Base-by-base conservation (phyloP, 139 green algal species). In the Coelastrella sp. region DNA sequence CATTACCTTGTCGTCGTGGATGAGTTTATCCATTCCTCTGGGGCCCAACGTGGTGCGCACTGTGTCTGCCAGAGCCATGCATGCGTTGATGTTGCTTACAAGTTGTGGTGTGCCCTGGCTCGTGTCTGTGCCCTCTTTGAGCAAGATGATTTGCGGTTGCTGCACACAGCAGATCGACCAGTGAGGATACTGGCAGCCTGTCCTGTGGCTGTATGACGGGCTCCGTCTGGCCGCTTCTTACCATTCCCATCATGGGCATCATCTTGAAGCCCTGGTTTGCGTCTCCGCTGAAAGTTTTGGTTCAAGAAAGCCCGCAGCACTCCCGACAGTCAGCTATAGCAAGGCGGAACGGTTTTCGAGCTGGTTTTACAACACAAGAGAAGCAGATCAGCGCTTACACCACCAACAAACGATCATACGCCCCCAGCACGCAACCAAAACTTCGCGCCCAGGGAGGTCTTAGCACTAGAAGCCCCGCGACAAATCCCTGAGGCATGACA, bases 61-160 rank as follows among this genome's bases (percentile, higher is more conserved):
- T 4, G 97, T 94, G 87, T 99, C 98, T 3, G 97, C 98, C 5
- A 99, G 97, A 3, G 98, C 98, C 83, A 97, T 95, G 95, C 98
- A 99, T 0, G 98, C 98, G 88, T 99, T 99, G 86, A 99, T 99
- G 95, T 99, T 99, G 94, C 95, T 98, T 90, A 99, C 97, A 20
- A 99, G 95, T 95, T 99, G 98, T 10, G 97, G 82, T 85, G 96
- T 99, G 73, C 98, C 98, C 86, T 99, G 98, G 73, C 95, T 98
- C 0, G 97, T 99, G 93, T 99, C 98, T 56, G 98, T 99, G 47
- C 98, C 98, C 88, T 99, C 98, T 83, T 97, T 98, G 16, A 99
- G 93, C n/a, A 99, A 95, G 87, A 99, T 99, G 91, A 99, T 99
- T 92, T 99, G 98, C 0, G 98, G 98, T 97, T 99, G 97, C 97